These are phyloP conservation scores for Periglandula ipomoeae DNA, from an alignment of 2,329 filamentous ascomycete species.

Conservation along the genomic window DNA sequence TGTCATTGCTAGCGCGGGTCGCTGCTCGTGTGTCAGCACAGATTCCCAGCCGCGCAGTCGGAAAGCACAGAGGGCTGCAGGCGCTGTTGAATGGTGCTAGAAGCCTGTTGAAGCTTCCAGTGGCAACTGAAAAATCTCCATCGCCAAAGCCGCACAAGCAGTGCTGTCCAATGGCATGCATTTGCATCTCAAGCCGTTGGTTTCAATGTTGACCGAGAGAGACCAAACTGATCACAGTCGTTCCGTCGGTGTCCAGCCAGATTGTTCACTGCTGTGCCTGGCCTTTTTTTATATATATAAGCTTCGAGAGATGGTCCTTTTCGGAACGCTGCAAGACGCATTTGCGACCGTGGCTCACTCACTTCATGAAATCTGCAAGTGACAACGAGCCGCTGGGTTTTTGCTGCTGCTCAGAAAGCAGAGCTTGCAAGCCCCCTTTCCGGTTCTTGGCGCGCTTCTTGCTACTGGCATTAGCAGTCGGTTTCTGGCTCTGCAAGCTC, in stretches of 20 bases:
- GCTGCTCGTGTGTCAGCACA: too few relatives aligned
- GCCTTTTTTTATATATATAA: too few relatives aligned
- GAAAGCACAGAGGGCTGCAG: too few relatives aligned
- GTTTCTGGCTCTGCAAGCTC: slow-evolving; percentile 14
- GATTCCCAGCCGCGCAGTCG: too few relatives aligned
- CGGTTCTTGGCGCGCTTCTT: slow-evolving; percentile 57
- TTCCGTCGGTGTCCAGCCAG: too few relatives aligned
- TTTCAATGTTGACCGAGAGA: background rate
- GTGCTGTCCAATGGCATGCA: too few relatives aligned
- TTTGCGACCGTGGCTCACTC: too few relatives aligned
- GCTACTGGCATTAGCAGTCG: slow-evolving; percentile 44
- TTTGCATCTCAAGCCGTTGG: background rate
- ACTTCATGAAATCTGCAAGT: slow-evolving; percentile 44
- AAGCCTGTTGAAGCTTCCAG: slow-evolving; percentile 4
- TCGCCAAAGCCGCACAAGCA: too few relatives aligned
- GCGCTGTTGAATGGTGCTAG: background rate
- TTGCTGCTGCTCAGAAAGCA: slow-evolving; percentile 45
- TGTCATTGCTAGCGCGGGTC: background rate
- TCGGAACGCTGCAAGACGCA: too few relatives aligned
- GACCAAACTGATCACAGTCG: too few relatives aligned
- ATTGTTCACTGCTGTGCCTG: too few relatives aligned
- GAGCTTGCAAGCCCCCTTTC: slow-evolving; percentile 56
- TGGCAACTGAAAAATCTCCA: background rate
- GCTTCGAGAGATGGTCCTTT: too few relatives aligned
- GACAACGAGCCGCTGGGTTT: slow-evolving; percentile 35